Evolutionary conservation across 139 green algal genomes (phyloP), one percentile per base, ranked within the genome.

Genomic region (Volvox africanus): DNA sequence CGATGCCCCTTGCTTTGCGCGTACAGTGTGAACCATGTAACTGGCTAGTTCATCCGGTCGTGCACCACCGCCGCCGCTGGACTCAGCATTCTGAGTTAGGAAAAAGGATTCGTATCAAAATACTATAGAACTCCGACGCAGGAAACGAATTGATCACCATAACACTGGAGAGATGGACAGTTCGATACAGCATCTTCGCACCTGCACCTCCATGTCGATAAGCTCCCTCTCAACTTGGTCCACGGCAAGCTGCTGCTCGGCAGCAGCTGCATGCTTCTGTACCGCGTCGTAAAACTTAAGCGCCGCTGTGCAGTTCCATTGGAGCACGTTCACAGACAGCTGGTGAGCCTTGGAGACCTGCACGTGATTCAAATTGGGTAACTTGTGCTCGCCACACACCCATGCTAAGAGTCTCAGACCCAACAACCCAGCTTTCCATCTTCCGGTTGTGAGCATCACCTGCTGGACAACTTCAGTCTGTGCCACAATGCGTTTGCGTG

Each of bases 1-100:
- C 50, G 86, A 90, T 13, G 50, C 50, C 71, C 75, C 24, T 75
- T 90, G 86, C 50, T 90, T 90, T 21, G 86, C 55, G 12, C 86
- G 86, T 1, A 77, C 86, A 18, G 75, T 21, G 32, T 76, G 20
- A 44, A 90, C 83, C 86, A 90, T 90, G 73, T 75, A n/a, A 3
- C 24, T 77, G 30, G 86, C 86, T 55, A 90, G 37, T n/a, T 71
- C 44, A 76, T 61, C 55, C 9, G 86, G 86, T 18, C 73, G 71
- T 55, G 75, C 21, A 13, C 6, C 16, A 19, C 30, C 33, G 26
- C 69, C 35, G 50, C n/a, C 81, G 21, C n/a, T 30, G 26, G 81
- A 87, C 2, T 55, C 83, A 50, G 83, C 30, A 69, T 35, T 73
- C 85, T 89, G 78, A 55, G 30, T 17, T 30, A 30, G 71, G 30